Evolutionary conservation across 371 early-diverging fungal genomes (phyloP), one percentile per base, ranked within the genome.

Genomic region (Rhizomucor miehei): DNA sequence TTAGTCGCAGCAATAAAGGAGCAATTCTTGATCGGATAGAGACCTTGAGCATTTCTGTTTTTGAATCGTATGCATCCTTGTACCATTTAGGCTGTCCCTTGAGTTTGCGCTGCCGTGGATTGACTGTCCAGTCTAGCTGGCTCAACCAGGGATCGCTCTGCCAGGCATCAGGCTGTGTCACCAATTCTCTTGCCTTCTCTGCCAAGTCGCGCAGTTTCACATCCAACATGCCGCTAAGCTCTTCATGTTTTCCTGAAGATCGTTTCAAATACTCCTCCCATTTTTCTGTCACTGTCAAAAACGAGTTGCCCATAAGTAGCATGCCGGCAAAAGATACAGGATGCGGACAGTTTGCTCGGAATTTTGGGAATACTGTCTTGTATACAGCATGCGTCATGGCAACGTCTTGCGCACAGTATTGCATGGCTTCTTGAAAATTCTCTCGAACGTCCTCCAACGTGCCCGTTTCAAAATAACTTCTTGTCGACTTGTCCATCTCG

Each of bases 281-380:
- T 35, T 80, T 80, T 23, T 80, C 74, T 6, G 85, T 82, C 16
- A 89, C 89, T 0, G 98, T 89, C 60, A 98, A 65, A 63, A 91
- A 93, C 1, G 87, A 82, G 36, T 81, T 88, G 3, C 91, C 89
- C 94, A 98, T 95, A 46, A 88, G 81, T 17, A 95, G 59, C 71
- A 92, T 89, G 3, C 98, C 98, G 0, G 90, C 89, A 73, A 97
- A 93, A 4, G 96, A 92, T 21, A 87, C 93, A 1, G 96, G 96
- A 59, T 97, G 92, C 9, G 97, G 95, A 60, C 96, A 96, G 45
- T 91, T 92, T 11, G 73, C 45, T 14, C 80, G 65, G 65, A 85
- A 98, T 29, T 71, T 67, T 6, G 92, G 90, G 0, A 89, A 85
- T 2, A 93, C 82, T 6, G 58, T 57, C 43, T 71, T 69, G 54